Conservation (phyloP, 2,329 filamentous ascomycete species). For the Gaeumannomyces sp. region DNA sequence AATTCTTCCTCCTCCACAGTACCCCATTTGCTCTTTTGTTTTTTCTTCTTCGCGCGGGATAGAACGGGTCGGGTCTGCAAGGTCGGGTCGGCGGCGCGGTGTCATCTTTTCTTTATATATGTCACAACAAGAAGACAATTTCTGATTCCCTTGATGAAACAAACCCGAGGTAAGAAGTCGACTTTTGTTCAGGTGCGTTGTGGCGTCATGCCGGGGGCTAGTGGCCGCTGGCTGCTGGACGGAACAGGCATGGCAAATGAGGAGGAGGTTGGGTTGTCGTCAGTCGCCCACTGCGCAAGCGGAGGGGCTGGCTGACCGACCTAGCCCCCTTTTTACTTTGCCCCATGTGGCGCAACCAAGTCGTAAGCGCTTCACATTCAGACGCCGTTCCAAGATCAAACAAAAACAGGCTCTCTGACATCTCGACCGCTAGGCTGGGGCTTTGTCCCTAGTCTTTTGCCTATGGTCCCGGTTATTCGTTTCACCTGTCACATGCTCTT, state of each 20-base stretch:
- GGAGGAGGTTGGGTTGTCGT: too few relatives aligned
- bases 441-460: background rate
- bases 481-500: conserved; percentile 3
- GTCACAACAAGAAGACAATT: too few relatives aligned
- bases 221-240: too few relatives aligned
- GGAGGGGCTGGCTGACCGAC: background rate
- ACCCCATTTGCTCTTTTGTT: background rate
- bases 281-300: too few relatives aligned
- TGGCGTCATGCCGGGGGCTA: too few relatives aligned
- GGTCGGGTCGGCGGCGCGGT: too few relatives aligned
- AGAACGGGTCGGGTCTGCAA: background rate
- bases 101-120: too few relatives aligned
- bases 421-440: background rate
- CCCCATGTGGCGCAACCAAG: background rate
- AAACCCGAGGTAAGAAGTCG: too few relatives aligned
- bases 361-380: conserved; percentile 1
- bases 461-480: conserved; percentile 2
- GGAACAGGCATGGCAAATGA: background rate
- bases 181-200: too few relatives aligned
- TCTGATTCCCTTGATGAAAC: too few relatives aligned
- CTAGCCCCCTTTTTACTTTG: background rate
- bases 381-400: background rate
- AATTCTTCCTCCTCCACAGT: background rate
- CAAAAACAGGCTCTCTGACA: conserved; percentile 4
- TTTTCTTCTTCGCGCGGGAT: background rate